Base-by-base conservation (phyloP, 331 rosid genomes). In the Pyracantha coccinea region DNA sequence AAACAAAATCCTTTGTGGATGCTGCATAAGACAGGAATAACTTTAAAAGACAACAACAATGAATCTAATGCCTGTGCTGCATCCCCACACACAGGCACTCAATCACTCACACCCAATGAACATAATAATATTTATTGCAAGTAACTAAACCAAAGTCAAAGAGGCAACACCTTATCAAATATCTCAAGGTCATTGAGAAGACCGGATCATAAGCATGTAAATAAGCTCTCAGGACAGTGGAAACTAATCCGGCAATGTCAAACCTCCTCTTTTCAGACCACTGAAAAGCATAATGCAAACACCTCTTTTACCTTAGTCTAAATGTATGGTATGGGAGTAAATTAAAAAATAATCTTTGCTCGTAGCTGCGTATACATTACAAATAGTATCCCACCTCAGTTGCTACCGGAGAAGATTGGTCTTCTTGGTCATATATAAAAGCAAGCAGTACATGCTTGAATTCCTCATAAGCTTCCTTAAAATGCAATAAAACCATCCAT, bases 381-480 rank as follows among this genome's bases (percentile, higher is more conserved):
- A 15, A 16, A 33, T 35, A 45, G 38, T 6, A 55, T 75, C 73
- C 67, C 73, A 95, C 99, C 97, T 92, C 97, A 52, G 87, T 83
- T 35, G 91, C 96, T 69, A 95, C 97, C 0, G 99, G 99, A 75
- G 97, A 92, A 75, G 85, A 78, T 55, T 69, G 88, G 80, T 92
- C 97, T 20, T 89, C 91, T 78, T 95, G 90, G 82, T 95, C 96
- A 77, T 95, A 95, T 57, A 95, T 87, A 79, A 95, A 89, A 35
- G 99, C 96, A 54, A 95, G 99, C 44, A 95, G 84, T 64, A 95
- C 92, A 71, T 95, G 99, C 88, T 95, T 95, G 89, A 95, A 95
- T 81, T 95, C 99, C 93, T 89, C 97, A 35, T 95, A 95, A 73
- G 99, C 99, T 90, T 95, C 99, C 99, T 95, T 88, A 74, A 90